Conservation (phyloP, 345 rosid genomes). For the Acer saccharum region DNA sequence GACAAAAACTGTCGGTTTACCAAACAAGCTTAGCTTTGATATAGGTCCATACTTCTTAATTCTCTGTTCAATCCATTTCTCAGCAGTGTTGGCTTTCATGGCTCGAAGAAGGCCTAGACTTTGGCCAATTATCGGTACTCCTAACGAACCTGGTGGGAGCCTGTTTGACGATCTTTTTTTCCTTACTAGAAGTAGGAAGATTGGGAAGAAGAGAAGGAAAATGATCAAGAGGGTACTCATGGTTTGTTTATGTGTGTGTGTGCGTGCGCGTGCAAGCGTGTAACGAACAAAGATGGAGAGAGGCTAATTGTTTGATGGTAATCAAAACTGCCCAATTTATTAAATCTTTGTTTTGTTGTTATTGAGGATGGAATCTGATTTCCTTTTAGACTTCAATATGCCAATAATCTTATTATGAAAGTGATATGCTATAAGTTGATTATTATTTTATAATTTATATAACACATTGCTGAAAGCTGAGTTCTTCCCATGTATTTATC, state of each 20-base stretch:
- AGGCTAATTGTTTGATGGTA: neutral
- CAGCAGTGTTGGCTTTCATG: slow-evolving; percentile 46
- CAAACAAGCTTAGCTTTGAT: slow-evolving; percentile 50
- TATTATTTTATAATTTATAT: neutral
- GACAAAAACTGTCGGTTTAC: slow-evolving; percentile 46
- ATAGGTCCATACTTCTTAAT: slow-evolving; percentile 43
- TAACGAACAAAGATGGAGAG: too few relatives aligned
- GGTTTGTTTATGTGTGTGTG: neutral
- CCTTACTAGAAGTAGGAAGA: slow-evolving; percentile 29
- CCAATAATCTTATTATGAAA: neutral
- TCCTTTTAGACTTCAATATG: neutral
- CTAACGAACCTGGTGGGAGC: slow-evolving; percentile 60
- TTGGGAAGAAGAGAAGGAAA: slow-evolving; percentile 27
- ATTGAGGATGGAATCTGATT: neutral
- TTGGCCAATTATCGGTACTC: slow-evolving; percentile 60
- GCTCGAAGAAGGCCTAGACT: slow-evolving; percentile 45
- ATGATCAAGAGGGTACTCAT: slow-evolving; percentile 22
- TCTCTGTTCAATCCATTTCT: slow-evolving; percentile 39
- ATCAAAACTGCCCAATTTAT: neutral
- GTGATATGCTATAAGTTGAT: too few relatives aligned
- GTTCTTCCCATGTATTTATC: neutral
- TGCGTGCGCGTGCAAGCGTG: too few relatives aligned
- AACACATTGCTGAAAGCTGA: neutral
- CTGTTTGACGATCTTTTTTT: slow-evolving; percentile 20
- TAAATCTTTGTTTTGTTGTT: neutral